Evolutionary conservation across 768 basidiomycete species (phyloP), one percentile per base, ranked within the genome.

Genomic region (Sarcodon sp.): DNA sequence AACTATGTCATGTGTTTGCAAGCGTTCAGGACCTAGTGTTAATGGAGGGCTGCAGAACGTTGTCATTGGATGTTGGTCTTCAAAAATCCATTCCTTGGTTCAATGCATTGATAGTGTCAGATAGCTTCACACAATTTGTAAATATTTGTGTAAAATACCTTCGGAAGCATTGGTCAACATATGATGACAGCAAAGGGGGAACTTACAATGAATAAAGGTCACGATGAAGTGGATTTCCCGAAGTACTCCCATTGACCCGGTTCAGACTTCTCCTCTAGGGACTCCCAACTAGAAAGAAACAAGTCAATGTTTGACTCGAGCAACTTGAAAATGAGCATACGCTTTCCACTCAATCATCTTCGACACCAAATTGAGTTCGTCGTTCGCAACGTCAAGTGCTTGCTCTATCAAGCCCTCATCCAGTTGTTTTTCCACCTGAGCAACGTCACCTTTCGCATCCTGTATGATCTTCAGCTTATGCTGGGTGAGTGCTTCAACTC

Each of bases 331-430:
- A 47, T 15, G n/a, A 47, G 83, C 91, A 64, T 63, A 97, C 93
- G 87, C 77, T 69, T 93, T 94, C 91, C 90, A 98, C 60, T 92
- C 84, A n/a, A 83, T 59, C 83, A 96, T 87, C 66, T 87, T 87
- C 33, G 69, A 69, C 4, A 73, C 87, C 35, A 97, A 70, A 48
- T 68, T 69, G 48, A 89, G 69, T 64, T 98, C 93, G 59, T 86
- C 85, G 55, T 79, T 67, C 9, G 92, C 93, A 63, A 87, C 79
- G 54, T 79, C 75, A 56, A 98, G 57, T 33, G 85, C 76, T 63
- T 90, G 75, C 69, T 98, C 93, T 38, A 96, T 87, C 56, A 88
- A 79, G 0, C 90, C 88, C 61, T 87, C 87, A 45, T 82, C 76
- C 36, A 97, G 61, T 62, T 76, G 74, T 60, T 72, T 77, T 69